Base-by-base conservation (phyloP, 2,329 filamentous ascomycete genomes). In the Aureobasidium sp. region DNA sequence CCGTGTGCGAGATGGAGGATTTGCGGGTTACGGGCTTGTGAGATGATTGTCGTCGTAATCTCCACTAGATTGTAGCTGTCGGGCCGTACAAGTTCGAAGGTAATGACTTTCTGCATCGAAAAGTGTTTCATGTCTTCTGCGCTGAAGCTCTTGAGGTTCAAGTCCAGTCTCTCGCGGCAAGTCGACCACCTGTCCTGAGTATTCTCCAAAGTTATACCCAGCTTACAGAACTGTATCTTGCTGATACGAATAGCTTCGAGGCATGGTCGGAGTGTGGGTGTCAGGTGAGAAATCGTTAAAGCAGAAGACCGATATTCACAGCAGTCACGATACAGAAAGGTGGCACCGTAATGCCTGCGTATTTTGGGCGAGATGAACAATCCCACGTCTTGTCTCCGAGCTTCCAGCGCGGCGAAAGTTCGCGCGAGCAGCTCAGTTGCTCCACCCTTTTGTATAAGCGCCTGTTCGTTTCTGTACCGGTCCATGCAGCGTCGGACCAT, bases 331-430 rank as follows among this genome's bases (percentile, higher is more conserved):
- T 33, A 27, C 16, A 51, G 11, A 4, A 31, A 16, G 15, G 8
- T 31, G 18, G 16, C 16, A n/a, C 13, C 23, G 23, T n/a, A n/a
- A n/a, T n/a, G n/a, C n/a, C n/a, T n/a, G n/a, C 23, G n/a, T 48
- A 4, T 4, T 10, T 7, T 16, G 6, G 48, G 6, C 27, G 3
- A 31, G 25, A 51, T 33, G 11, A 15, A 7, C 16, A 51, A 10
- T 20, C 3, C 16, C 3, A 33, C 27, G 11, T 2, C 1, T 1
- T 7, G 4, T 1, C 15, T 4, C 4, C 16, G 33, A 33, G 27
- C 33, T 20, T 51, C 8, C 5, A 51, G 8, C 10, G 48, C 48
- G 13, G 27, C 15, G 27, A 51, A 51, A 16, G 48, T 29, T 6
- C 27, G 27, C 13, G 27, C 16, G 16, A 51, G 25, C 27, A 51